phyloP scores from a whole-genome alignment of 2,329 filamentous ascomycete genomes.

The Gliomastix tumulicola region DNA sequence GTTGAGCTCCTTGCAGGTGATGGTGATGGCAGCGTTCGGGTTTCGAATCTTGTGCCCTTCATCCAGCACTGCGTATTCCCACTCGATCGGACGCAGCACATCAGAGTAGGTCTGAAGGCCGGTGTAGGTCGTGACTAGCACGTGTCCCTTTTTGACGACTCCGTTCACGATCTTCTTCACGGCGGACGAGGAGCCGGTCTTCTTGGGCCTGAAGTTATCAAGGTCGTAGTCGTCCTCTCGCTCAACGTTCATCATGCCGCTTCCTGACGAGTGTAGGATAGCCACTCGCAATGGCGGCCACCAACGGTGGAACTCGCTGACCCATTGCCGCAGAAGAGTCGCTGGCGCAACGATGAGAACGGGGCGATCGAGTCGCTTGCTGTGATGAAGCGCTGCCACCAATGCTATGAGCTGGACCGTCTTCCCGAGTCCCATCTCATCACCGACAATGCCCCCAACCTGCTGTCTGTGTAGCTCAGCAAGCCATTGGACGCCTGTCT shows the following conservation, averaged over 20 bases:
- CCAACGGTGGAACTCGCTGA: constrained; percentile 97
- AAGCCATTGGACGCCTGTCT: constrained; percentile 94
- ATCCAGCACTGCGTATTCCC: constrained; percentile 91
- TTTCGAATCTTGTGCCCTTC: constrained; percentile 99
- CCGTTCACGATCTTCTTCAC: constrained; percentile 76
- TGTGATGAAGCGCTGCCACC: constrained; percentile 86
- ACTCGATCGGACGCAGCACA: constrained; percentile 73
- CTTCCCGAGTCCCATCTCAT: constrained; percentile 99
- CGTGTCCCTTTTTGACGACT: constrained; percentile 78
- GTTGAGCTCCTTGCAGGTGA: constrained; percentile 88
- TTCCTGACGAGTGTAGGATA: constrained; percentile 90
- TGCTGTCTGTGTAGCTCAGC: constrained; percentile 85
- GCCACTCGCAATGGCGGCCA: constrained; percentile 98
- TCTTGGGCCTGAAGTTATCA: constrained; percentile 31
- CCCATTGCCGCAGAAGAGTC: constrained; percentile 95
- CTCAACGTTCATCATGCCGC: constrained; percentile 87
- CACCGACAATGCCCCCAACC: constrained; percentile 90
- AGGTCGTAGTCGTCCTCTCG: constrained; percentile 46
- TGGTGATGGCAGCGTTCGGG: constrained; percentile 88
- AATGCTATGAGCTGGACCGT: constrained; percentile 71
- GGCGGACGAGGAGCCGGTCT: constrained; percentile 27
- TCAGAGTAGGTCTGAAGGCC: constrained; percentile 90
- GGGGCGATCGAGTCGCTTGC: constrained; percentile 74
- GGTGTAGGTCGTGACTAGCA: constrained; percentile 92
- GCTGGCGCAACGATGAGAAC: constrained; percentile 90